phyloP scores from a whole-genome alignment of 768 basidiomycete species.

The Hebeloma cylindrosporum region DNA sequence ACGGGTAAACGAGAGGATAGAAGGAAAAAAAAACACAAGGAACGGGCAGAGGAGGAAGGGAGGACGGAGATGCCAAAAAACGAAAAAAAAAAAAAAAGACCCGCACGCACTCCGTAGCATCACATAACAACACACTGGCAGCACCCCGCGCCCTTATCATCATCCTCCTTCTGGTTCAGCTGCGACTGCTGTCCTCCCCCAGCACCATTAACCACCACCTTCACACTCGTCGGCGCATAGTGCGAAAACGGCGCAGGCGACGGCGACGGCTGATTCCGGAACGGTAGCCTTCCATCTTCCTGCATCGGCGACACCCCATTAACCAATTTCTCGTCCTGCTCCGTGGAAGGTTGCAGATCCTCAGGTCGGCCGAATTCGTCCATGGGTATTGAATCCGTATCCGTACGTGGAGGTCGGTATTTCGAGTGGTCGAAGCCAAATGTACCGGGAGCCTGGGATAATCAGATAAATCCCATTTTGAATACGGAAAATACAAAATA shows the following conservation, averaged over 20 bases:
- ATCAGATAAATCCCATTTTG: conserved; percentile 9
- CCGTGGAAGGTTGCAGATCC: conserved; percentile 14
- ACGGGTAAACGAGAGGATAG: background rate
- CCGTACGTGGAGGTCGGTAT: conserved; percentile 50
- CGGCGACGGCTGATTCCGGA: conserved; percentile 38
- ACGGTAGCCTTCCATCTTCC: conserved; percentile 30
- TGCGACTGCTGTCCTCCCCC: conserved; percentile 24
- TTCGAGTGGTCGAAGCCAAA: conserved; percentile 79
- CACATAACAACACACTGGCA: conserved; percentile 88
- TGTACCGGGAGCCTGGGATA: conserved; percentile 70
- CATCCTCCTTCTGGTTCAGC: conserved; percentile 36
- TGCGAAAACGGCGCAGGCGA: conserved; percentile 66
- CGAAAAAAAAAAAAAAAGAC: too few relatives aligned
- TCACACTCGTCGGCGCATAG: conserved; percentile 40
- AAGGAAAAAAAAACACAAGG: background rate
- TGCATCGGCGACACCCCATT: conserved; percentile 21
- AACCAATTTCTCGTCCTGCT: conserved; percentile 23
- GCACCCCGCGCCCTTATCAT: conserved; percentile 60
- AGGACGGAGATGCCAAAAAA: background rate
- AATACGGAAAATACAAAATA: conserved; percentile 2
- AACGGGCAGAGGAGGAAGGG: background rate
- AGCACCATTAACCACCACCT: conserved; percentile 1
- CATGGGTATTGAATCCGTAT: conserved; percentile 53
- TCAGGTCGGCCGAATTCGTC: conserved; percentile 60
- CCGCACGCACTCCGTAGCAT: conserved; percentile 32